Conservation (phyloP, 2,329 filamentous ascomycete species). For the Penicillium sp. region DNA sequence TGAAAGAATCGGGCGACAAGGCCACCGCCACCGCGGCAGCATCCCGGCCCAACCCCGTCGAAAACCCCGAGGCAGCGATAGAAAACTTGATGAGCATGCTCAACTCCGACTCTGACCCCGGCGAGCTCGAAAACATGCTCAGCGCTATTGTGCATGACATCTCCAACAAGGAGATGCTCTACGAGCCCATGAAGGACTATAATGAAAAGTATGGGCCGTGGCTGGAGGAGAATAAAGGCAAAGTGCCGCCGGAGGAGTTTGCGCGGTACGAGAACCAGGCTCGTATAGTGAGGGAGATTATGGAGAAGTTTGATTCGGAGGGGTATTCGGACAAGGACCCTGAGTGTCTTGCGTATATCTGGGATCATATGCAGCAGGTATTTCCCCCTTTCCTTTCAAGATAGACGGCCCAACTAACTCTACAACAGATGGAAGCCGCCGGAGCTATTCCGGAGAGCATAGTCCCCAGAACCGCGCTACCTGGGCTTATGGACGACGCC, state of each 20-base stretch:
- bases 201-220: conserved; percentile 88
- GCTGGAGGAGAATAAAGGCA: conserved; percentile 70
- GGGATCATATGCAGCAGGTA: conserved; percentile 97
- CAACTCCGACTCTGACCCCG: conserved; percentile 59
- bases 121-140: conserved; percentile 91
- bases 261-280: conserved; percentile 79
- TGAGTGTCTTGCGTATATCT: conserved; percentile 83
- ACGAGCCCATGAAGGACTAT: conserved; percentile 98
- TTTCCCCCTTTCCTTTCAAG: conserved; percentile 6
- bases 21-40: conserved; percentile 66
- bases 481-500: neutral
- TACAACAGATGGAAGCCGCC: conserved; percentile 86
- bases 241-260: conserved; percentile 64
- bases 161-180: conserved; percentile 96
- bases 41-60: conserved; percentile 51
- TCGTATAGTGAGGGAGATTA: conserved; percentile 76
- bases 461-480: conserved; percentile 52
- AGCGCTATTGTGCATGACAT: conserved; percentile 99
- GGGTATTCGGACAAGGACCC: conserved; percentile 79
- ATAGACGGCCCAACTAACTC: neutral
- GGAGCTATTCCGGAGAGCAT: conserved; percentile 87
- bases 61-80: conserved; percentile 70
- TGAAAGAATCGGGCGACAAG: conserved; percentile 83
- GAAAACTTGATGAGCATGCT: conserved; percentile 83
- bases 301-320: conserved; percentile 77